Evolutionary conservation across 2,329 filamentous ascomycete species (phyloP).

Genomic region (Pseudogymnoascus sp.): DNA sequence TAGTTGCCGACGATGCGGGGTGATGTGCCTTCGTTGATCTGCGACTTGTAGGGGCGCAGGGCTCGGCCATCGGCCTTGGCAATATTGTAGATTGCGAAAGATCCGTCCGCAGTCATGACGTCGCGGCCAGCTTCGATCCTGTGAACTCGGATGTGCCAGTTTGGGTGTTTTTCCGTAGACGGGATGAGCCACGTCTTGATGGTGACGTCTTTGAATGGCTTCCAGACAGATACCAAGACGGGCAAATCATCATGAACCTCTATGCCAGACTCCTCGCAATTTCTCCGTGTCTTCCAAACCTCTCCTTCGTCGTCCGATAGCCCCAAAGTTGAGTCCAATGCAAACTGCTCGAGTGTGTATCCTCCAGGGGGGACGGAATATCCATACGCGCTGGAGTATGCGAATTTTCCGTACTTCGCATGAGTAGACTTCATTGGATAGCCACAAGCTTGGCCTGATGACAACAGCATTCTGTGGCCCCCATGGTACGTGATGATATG

Average conservation of each 20-base stretch:
- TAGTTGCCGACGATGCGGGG: conserved; percentile 55
- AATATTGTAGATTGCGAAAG: conserved; percentile 61
- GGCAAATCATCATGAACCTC: conserved; percentile 47
- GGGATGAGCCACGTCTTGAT: conserved; percentile 61
- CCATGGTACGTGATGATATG: conserved; percentile 66
- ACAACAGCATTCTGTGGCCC: conserved; percentile 70
- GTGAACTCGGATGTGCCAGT: conserved; percentile 66
- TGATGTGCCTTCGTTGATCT: conserved; percentile 46
- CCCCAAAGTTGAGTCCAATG: conserved; percentile 67
- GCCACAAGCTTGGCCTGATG: conserved; percentile 72
- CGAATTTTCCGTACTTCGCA: conserved; percentile 74
- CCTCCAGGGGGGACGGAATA: conserved; percentile 72
- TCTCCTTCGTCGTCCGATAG: conserved; percentile 72
- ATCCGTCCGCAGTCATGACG: conserved; percentile 66
- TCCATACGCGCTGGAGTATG: conserved; percentile 68
- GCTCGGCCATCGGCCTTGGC: conserved; percentile 41
- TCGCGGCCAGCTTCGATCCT: conserved; percentile 52
- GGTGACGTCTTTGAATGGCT: conserved; percentile 61
- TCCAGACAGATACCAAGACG: conserved; percentile 63
- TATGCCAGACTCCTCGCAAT: conserved; percentile 58
- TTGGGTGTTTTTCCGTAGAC: conserved; percentile 48
- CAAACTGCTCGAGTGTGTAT: conserved; percentile 70
- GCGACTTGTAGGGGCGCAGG: conserved; percentile 41
- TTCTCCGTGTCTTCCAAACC: conserved; percentile 68
- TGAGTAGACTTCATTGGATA: conserved; percentile 77